Conservation (phyloP, 257 asterid species). For the Solanum appendiculatum region DNA sequence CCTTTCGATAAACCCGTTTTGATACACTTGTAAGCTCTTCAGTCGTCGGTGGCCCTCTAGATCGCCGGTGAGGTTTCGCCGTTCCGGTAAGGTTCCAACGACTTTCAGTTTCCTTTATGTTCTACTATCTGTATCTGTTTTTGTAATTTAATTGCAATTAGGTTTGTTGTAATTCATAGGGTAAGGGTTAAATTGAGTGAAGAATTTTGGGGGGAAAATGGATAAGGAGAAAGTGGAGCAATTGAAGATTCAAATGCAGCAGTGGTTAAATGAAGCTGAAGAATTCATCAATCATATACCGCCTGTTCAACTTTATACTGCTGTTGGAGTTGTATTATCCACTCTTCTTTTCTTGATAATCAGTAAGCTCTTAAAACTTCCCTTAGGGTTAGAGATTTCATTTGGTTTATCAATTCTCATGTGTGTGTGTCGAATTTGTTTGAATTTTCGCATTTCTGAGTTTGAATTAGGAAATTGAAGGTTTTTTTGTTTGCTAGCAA, state of each 20-base stretch:
- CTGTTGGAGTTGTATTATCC: conserved; percentile 32
- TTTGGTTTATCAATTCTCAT: neutral
- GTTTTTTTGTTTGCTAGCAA: neutral
- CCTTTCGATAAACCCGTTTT: neutral
- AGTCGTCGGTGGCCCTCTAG: neutral
- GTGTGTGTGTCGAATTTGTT: neutral
- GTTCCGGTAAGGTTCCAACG: neutral
- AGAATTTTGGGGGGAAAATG: conserved; percentile 8
- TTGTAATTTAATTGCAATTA: neutral
- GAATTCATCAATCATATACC: conserved; percentile 34
- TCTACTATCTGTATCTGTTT: neutral
- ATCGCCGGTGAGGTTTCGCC: neutral
- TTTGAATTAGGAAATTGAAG: neutral
- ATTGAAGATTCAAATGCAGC: conserved; percentile 38
- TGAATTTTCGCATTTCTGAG: neutral
- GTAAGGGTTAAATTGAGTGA: neutral
- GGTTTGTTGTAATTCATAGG: neutral
- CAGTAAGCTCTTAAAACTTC: conserved; percentile 17
- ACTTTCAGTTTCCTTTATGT: neutral
- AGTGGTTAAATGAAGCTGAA: conserved; percentile 19
- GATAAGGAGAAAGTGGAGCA: conserved; percentile 39
- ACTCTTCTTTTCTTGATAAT: conserved; percentile 30
- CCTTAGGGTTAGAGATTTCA: neutral
- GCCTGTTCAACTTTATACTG: conserved; percentile 37
- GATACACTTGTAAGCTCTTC: neutral